Evolutionary conservation across 177 flowering plant genomes (phyloP).

Genomic region (Tripterygium wilfordii): DNA sequence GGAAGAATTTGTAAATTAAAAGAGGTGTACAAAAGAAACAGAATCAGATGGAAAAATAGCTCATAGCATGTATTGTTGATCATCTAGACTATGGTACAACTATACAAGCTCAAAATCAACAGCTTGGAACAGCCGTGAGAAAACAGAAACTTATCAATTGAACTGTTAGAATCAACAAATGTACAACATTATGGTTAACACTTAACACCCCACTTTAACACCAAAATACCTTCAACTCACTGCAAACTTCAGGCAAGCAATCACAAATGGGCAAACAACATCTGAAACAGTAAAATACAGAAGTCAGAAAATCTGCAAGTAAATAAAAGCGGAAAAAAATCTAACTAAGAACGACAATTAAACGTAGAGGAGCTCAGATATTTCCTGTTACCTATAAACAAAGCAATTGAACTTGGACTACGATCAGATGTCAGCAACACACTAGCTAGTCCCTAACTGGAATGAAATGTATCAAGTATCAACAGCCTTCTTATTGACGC

Average conservation of each 20-base stretch:
- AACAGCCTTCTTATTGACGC: conserved; percentile 15
- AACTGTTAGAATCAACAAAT: conserved; percentile 9
- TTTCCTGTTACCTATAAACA: conserved; percentile 10
- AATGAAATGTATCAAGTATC: no score
- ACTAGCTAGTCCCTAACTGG: no score
- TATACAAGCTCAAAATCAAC: conserved; percentile 11
- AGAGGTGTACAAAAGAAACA: neutral
- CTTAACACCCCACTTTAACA: conserved; percentile 5
- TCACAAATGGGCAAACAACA: conserved; percentile 8
- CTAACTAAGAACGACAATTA: neutral
- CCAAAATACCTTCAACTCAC: conserved; percentile 15
- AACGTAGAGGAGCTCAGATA: no score
- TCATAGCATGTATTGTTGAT: neutral
- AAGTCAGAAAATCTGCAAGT: neutral
- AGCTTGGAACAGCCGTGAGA: conserved; percentile 5
- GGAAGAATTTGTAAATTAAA: neutral
- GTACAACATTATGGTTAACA: conserved; percentile 9
- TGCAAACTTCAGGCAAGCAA: conserved; percentile 10
- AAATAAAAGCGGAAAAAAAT: neutral
- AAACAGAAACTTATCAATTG: conserved; percentile 1
- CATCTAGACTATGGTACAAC: conserved; percentile 20
- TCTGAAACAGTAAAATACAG: conserved; percentile 12
- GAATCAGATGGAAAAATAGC: neutral
- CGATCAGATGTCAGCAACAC: conserved; percentile 12
- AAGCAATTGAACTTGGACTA: conserved; percentile 10